phyloP scores from a whole-genome alignment of 2,329 filamentous ascomycete genomes.

The Periconia sp. region DNA sequence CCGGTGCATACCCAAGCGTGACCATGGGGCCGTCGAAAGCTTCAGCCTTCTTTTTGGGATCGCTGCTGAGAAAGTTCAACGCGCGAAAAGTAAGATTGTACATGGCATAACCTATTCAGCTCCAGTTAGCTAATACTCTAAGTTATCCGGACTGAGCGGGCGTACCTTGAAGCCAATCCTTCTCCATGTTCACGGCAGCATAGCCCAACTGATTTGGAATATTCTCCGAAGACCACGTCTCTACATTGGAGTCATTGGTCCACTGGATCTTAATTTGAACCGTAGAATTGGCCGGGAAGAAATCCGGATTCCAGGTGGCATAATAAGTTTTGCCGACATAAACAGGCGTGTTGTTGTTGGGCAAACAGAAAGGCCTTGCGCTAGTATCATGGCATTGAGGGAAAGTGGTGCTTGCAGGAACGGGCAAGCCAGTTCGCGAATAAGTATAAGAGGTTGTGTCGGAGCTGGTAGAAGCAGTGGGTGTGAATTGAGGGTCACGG shows the following conservation, averaged over 20 bases:
- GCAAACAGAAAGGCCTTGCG: constrained; percentile 39
- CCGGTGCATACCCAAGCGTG: constrained; percentile 36
- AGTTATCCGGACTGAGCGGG: neutral
- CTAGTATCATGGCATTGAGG: constrained; percentile 29
- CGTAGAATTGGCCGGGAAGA: constrained; percentile 19
- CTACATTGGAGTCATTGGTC: constrained; percentile 31
- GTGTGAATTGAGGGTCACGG: constrained; percentile 12
- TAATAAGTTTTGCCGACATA: constrained; percentile 44
- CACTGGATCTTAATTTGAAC: constrained; percentile 36
- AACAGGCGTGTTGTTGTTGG: constrained; percentile 35
- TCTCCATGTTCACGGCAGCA: constrained; percentile 41
- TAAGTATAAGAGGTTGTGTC: constrained; percentile 9
- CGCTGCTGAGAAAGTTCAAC: constrained; percentile 22
- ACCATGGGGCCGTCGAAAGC: constrained; percentile 41
- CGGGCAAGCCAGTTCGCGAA: constrained; percentile 7
- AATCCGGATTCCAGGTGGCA: constrained; percentile 28
- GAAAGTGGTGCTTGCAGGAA: constrained; percentile 26
- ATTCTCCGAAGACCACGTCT: constrained; percentile 41
- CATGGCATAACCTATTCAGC: constrained; percentile 18
- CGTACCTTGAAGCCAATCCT: constrained; percentile 44
- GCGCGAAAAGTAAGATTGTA: constrained; percentile 45
- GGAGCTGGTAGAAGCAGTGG: neutral
- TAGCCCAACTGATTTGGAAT: constrained; percentile 44
- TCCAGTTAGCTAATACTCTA: neutral
- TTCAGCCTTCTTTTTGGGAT: constrained; percentile 23